Base-by-base conservation (phyloP, 768 basidiomycete genomes). In the Mrakia hoshinonis region DNA sequence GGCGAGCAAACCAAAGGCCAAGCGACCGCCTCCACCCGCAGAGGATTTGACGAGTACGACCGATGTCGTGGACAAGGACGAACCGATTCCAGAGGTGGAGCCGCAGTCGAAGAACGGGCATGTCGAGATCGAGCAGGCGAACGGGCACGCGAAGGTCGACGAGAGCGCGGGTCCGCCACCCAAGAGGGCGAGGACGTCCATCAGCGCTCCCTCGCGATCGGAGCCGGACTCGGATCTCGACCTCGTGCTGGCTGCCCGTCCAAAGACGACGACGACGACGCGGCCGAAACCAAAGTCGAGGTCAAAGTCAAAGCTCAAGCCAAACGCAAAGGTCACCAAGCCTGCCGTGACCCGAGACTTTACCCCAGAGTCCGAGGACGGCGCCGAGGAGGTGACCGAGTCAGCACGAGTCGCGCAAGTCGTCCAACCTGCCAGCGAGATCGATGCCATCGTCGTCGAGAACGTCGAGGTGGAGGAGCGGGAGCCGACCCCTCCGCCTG, bases 281-380 rank as follows among this genome's bases (percentile, higher is more conserved):
- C 15, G n/a, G 20, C 18, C 12, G 29, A 51, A 49, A 26, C 18
- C 26, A 31, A 26, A 5, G 5, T 36, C 31, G 46, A 67, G 38
- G 36, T 10, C 31, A 2, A 67, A 67, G 31, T 38, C 46, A 34
- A 62, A 69, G 36, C n/a, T n/a, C n/a, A 39, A 48, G 58, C 11
- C 55, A 38, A 68, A 47, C 7, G 46, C 43, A 15, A 63, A 63
- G 38, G 61, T 4, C 38, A 22, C 38, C 61, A 38, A 62, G 48
- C 18, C 15, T 29, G 48, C 31, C 20, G 24, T 66, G 47, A 26
- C 26, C 31, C 64, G 64, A 36, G 64, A 66, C 47, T 66, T 66
- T n/a, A 66, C 64, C 15, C 64, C 64, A 15, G 64, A 65, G 20
- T 24, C 39, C 7, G 64, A 66, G 48, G 60, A 62, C 22, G 36